phyloP scores from a whole-genome alignment of 2,329 filamentous ascomycete genomes.

The Cladosporium sp. region DNA sequence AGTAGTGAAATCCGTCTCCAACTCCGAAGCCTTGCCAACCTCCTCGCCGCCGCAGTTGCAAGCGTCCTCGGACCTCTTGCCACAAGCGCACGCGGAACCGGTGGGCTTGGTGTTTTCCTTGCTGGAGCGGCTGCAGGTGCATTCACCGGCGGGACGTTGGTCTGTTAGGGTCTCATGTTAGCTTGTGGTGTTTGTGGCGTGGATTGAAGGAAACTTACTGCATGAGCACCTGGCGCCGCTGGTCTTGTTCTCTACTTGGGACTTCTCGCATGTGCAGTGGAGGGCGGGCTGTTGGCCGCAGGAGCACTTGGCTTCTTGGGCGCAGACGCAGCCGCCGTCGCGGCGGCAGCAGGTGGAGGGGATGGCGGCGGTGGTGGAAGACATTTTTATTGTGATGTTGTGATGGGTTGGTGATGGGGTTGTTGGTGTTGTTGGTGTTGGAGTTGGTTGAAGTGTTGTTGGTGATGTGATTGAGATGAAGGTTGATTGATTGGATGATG shows the following conservation, averaged over 20 bases:
- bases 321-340: constrained; percentile 38
- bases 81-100: constrained; percentile 69
- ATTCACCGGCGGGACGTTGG: constrained; percentile 70
- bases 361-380: constrained; percentile 35
- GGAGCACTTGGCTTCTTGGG: constrained; percentile 64
- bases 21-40: constrained; percentile 53
- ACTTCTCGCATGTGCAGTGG: constrained; percentile 78
- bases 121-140: constrained; percentile 70
- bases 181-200: neutral
- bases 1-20: constrained; percentile 86
- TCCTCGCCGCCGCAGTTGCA: constrained; percentile 63
- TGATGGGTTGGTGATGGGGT: neutral
- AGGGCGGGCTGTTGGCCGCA: constrained; percentile 86
- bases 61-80: constrained; percentile 59
- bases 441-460: neutral
- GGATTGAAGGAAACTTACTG: constrained; percentile 46
- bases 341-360: constrained; percentile 57
- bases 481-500: neutral
- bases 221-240: constrained; percentile 76
- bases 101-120: constrained; percentile 61
- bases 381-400: constrained; percentile 29
- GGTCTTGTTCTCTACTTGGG: constrained; percentile 67
- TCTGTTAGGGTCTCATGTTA: constrained; percentile 34
- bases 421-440: neutral
- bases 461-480: neutral